Evolutionary conservation across 768 basidiomycete genomes (phyloP), one percentile per base, ranked within the genome.

Genomic region (Macrocybe gigantea): DNA sequence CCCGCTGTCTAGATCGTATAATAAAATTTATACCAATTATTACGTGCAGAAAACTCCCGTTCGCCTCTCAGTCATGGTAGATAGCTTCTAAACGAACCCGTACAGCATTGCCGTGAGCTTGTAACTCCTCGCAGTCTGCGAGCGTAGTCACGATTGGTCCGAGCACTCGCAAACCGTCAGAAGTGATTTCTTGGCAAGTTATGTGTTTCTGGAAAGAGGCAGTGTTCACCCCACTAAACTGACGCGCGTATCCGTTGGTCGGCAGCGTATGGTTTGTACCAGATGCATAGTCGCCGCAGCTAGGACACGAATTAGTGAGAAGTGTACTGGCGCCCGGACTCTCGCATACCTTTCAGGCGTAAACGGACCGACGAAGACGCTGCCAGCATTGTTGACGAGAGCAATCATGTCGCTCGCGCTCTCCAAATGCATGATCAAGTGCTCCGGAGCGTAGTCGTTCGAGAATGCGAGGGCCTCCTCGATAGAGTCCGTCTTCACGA

Each of bases 201-300:
- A 98, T 97, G 64, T 98, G 88, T 67, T 99, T 99, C 63, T 97
- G 94, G 86, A 98, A 99, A 1, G 93, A 93, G 7, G 80, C 72
- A 1, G 95, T 97, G 70, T 95, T 97, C 56, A 99, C 96, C 5
- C 96, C 96, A 56, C 93, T 96, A 72, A 94, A 99, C 63, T 98
- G 96, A 43, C 92, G 83, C 15, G 96, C 96, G 64, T 93, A 99
- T 15, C 95, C 93, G 53, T 92, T 93, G 7, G 91, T 96, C 34
- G 95, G 95, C 15, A 99, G 74, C 0, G 95, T 98, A 72, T 99
- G 96, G 65, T 99, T 99, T 6, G 96, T 98, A 13, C 96, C 96
- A 0, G 95, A 98, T 5, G 95, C 95, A 58, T 98, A 99, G 65
- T 99, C 96, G 31, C 96, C 96, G 64, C 93, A 97, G 56, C 95